Evolutionary conservation across 345 rosid species (phyloP).

Genomic region (Ceriops decandra): DNA sequence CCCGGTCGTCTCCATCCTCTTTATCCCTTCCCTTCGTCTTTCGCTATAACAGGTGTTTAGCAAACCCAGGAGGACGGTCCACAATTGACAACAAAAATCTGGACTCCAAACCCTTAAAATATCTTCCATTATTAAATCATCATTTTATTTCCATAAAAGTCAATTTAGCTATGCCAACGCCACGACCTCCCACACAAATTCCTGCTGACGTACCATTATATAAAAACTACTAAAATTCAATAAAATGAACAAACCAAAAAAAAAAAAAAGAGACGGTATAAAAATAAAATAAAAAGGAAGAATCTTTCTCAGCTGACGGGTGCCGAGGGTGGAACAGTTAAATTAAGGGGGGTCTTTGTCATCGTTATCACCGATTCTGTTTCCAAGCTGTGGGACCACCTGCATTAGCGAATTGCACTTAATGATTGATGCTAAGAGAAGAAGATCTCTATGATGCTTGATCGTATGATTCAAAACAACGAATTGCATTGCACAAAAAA

Average conservation of each 20-base stretch:
- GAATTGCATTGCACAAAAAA: too few species aligned
- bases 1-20: conserved; percentile 3
- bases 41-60: background rate
- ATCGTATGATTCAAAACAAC: too few species aligned
- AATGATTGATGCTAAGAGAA: too few species aligned
- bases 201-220: background rate
- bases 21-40: background rate
- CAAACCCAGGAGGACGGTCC: background rate
- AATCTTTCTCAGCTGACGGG: conserved; percentile 9
- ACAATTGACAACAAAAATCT: conserved; percentile 2
- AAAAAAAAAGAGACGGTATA: background rate
- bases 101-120: background rate
- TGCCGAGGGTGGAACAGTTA: conserved; percentile 1
- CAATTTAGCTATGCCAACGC: too few species aligned
- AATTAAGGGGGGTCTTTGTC: conserved; percentile 12
- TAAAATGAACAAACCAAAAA: background rate
- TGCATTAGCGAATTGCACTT: conserved; percentile 4
- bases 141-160: too few species aligned
- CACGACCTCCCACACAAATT: too few species aligned
- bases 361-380: conserved; percentile 18
- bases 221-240: too few species aligned
- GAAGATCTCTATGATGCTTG: too few species aligned
- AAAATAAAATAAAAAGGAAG: background rate
- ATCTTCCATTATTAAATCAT: background rate
- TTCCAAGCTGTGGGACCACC: conserved; percentile 39